Evolutionary conservation across 2,329 filamentous ascomycete genomes (phyloP), one percentile per base, ranked within the genome.

Genomic region (Pseudocercospora vitis): DNA sequence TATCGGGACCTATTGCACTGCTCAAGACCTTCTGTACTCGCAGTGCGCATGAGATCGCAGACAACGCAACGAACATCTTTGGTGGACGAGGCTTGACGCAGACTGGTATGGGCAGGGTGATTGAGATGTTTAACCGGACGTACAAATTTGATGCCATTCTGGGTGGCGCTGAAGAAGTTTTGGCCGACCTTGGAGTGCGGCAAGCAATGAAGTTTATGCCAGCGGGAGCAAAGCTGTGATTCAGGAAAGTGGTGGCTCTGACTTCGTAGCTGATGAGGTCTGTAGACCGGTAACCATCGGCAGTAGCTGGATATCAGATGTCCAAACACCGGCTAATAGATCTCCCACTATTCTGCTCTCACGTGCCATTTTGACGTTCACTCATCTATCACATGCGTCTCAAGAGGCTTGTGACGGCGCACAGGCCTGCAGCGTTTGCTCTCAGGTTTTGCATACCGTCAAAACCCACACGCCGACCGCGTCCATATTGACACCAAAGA

Each of bases 171-270:
- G 89, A 95, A 72, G 89, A 95, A 75, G 85, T 95, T 55, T 70
- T 95, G 54, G 87, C 81, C 4, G 90, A 95, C 73, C 70, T 95
- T 50, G 89, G 89, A 7, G 89, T 95, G 1, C 79, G 89, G 60
- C 89, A 95, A 73, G 90, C 89, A 18, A 84, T 94, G 78, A 88
- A 86, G 71, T 81, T 83, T 61, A 91, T 95, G 78, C 90, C 90
- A 16, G 54, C 32, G 24, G 57, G 57, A 8, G 59, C 59, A 31
- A 62, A 62, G 57, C 52, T 62, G 39, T 62, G 56, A 39, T n/a
- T n/a, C n/a, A n/a, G n/a, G n/a, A n/a, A n/a, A 47, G 3, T 11
- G 16, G 26, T 24, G n/a, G 9, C n/a, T 18, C 19, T 8, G 45
- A 18, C 2, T 9, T 9, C 3, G 21, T 18, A 7, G 44, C 26